Evolutionary conservation across 441 rosid species (phyloP), one percentile per base, ranked within the genome.

Genomic region (Adansonia madagascariensis): DNA sequence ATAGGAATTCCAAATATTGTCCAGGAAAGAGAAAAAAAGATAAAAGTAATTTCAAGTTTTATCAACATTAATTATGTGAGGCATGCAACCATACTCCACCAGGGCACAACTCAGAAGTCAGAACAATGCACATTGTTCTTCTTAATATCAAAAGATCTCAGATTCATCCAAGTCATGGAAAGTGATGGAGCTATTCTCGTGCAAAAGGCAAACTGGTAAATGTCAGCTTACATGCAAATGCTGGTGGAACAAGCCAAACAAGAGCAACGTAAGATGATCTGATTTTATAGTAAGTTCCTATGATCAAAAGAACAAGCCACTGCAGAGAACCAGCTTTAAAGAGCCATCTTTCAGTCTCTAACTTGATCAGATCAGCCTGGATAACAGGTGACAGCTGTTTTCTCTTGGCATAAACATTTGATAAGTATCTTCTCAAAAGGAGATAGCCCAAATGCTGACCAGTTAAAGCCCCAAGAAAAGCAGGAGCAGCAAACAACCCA

Each of bases 331-430:
- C 99, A 73, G 94, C 85, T 90, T 96, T 94, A 70, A 85, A 94
- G 74, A 94, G 86, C 97, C 96, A 92, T 85, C 98, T 91, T 86
- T 96, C 99, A 78, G 99, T 88, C 81, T 94, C 98, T 63, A 91
- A 87, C 88, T 88, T 92, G 80, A 87, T 81, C 87, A 91, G 73
- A 73, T 85, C 80, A 84, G 88, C 88, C 80, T 79, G 85, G 77
- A 84, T 46, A 71, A 31, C 79, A 53, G 91, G 82, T 47, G 97
- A 82, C 43, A 88, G 81, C 75, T 82, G 86, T 81, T 70, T 87
- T 74, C 84, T 85, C 85, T 86, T 87, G 74, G 91, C 79, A 79
- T 85, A 86, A 52, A 62, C 83, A 74, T 81, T 85, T 18, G 86
- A 87, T 66, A 91, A 82, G 80, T 87, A 86, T 75, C 79, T 83